Evolutionary conservation across 768 basidiomycete species (phyloP), one percentile per base, ranked within the genome.

Genomic region (Cystofilobasidium capitatum): DNA sequence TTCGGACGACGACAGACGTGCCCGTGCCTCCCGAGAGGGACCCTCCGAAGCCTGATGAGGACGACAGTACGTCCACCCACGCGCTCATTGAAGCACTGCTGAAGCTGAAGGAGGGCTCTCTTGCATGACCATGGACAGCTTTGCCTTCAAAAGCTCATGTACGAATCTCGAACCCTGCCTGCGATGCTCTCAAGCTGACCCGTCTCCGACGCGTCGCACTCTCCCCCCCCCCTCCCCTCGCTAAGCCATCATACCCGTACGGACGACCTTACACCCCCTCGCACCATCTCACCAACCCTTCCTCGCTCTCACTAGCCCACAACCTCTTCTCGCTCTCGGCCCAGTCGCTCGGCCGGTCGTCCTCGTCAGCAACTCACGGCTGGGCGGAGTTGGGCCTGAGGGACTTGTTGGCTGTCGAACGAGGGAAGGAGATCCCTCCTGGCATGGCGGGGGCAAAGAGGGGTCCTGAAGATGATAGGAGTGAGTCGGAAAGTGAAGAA

Each of bases 401-500:
- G 2, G 60, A 61, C 35, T 42, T 68, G 22, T 29, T 68, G 17
- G 54, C 66, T 13, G 16, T 33, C 24, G 61, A 68, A 51, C 29
- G 12, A 13, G 66, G 59, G 5, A 55, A 58, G 31, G 66, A 68
- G 44, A 54, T 68, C 12, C 66, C 66, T 10, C 66, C 66, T 16
- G 66, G 66, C 29, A 68, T 68, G 66, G 66, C 66, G 3, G 66
- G 66, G 17, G 66, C 66, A 7, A 68, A 68, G 29, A 3, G 66
- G 12, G 66, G 66, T 20, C 66, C 66, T 1, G 51, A 68, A 36
- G 59, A 57, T 22, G 66, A 68, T 57, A 39, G 58, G 33, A 36
- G 47, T n/a, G 39, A 54, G 13, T 55, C 24, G 61, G 3, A 58
- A 22, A 16, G 49, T 24, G 42, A 37, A 37, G 37, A 44, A 1